Evolutionary conservation across 495 filamentous ascomycete genomes (phyloP), one percentile per base, ranked within the genome.

Genomic region (Hypoxylon crocopeplum): DNA sequence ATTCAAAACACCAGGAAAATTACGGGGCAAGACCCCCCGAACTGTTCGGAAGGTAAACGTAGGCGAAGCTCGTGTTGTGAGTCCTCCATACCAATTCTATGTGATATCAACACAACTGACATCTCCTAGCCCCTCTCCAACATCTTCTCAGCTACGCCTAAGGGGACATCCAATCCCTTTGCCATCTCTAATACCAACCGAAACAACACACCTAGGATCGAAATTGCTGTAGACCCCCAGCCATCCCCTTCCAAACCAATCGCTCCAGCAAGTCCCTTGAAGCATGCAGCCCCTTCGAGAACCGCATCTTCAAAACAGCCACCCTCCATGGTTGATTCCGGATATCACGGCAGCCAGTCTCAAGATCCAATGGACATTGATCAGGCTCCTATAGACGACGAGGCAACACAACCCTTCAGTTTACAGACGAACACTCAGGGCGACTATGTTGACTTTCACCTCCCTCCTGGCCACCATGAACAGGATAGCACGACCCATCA

Each of bases 1-100:
- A 1, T 96, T 98, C 76, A 98, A 98, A 67, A 98, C 94, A 3
- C 94, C 94, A 1, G 93, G 92, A 17, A 97, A 95, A 62, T 75
- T 97, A 75, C 85, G 92, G 58, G 94, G 93, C 51, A 97, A 95
- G 77, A 97, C 94, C 5, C 93, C 94, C 30, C 83, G 91, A 39
- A 96, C 92, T 1, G 78, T 79, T 11, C 82, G 90, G 38, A 96
- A 94, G 72, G 79, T 76, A 20, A 83, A 85, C 64, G 73, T 79
- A 5, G 73, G 80, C 48, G 88, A 89, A 70, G 68, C 75, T 39
- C 86, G 92, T 62, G 81, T 87, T 69, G 91, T 96, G 77, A 59
- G 83, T 78, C 39, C 13, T 20, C 17, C 7, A 13, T 13, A 24
- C 10, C 12, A 41, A 40, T 24, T 42, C 25, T 37, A 17, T 33